Evolutionary conservation across 148 eudicot genomes (phyloP).

Genomic region (Oxyria digyna): DNA sequence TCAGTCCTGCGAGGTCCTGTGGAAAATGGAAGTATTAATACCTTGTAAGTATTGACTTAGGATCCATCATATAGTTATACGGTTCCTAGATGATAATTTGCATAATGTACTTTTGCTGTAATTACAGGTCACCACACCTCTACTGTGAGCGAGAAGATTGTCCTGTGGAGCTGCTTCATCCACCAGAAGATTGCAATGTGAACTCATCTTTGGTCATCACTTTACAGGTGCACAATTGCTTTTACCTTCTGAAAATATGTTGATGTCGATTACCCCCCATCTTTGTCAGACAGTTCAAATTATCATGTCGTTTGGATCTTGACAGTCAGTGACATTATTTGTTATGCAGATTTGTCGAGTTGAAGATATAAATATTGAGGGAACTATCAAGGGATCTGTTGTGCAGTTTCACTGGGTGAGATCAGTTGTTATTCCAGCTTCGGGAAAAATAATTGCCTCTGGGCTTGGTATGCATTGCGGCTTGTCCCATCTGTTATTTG

Average conservation of each 20-base stretch:
- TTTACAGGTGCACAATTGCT: constrained; percentile 47
- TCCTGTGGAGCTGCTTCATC: constrained; percentile 77
- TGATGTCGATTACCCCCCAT: not conserved
- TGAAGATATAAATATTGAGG: constrained; percentile 67
- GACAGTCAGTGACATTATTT: constrained; percentile 15
- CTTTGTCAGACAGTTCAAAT: constrained; percentile 2
- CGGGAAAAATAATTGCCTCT: constrained; percentile 69
- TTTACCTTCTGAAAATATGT: constrained; percentile 11
- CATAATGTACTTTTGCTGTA: constrained; percentile 9
- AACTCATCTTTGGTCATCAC: constrained; percentile 82
- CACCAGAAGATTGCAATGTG: constrained; percentile 90
- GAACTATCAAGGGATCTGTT: constrained; percentile 73
- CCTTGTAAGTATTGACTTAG: constrained; percentile 29
- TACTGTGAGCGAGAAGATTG: constrained; percentile 63
- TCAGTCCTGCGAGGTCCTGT: constrained; percentile 72
- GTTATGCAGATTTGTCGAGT: constrained; percentile 71
- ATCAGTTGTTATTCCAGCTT: constrained; percentile 40
- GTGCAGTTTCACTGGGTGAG: constrained; percentile 89
- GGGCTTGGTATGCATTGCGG: constrained; percentile 55
- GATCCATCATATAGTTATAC: constrained; percentile 5
- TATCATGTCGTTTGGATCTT: not conserved
- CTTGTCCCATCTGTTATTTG: not conserved
- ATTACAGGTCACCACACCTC: constrained; percentile 46
- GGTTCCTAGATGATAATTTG: constrained; percentile 6
- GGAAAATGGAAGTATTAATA: constrained; percentile 39